These are phyloP conservation scores for Lichtheimia corymbifera DNA, from an alignment of 371 early-diverging fungal species.

Conservation along the genomic window DNA sequence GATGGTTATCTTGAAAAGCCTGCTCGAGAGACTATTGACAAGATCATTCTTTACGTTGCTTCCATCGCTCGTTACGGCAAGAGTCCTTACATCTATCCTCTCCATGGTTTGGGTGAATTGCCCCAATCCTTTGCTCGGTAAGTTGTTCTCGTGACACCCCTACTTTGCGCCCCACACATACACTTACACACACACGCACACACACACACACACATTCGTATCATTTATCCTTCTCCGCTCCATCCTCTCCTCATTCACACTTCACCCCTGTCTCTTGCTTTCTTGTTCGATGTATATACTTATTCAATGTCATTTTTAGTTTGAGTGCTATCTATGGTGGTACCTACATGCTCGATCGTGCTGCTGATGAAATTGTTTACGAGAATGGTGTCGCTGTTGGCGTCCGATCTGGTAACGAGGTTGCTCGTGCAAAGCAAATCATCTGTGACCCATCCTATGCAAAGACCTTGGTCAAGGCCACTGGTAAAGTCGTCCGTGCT, in stretches of 20 bases:
- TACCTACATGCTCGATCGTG: conserved; percentile 96
- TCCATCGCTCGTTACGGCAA: conserved; percentile 97
- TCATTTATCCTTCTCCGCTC: not conserved
- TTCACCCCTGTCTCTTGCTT: not conserved
- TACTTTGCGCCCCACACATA: conserved; percentile 4
- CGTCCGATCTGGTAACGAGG: conserved; percentile 85
- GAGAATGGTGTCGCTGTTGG: conserved; percentile 87
- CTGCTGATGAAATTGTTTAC: conserved; percentile 89
- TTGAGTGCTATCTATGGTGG: conserved; percentile 97
- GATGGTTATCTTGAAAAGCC: conserved; percentile 88
- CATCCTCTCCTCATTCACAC: too few species aligned
- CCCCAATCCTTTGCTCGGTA: conserved; percentile 99
- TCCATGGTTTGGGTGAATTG: conserved; percentile 98
- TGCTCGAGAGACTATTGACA: conserved; percentile 92
- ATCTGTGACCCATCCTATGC: conserved; percentile 97
- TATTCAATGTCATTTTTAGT: conserved; percentile 24
- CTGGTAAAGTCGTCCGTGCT: conserved; percentile 90
- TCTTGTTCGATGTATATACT: not conserved
- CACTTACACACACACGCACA: conserved; percentile 16
- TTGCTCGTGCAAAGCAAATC: conserved; percentile 81
- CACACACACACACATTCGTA: not conserved
- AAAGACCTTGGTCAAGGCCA: conserved; percentile 70
- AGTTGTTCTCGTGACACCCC: conserved; percentile 10
- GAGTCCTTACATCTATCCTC: conserved; percentile 99
- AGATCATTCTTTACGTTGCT: conserved; percentile 91